Evolutionary conservation across 1,284 basidiomycete genomes (phyloP).

Genomic region (Pterulicium gracile): DNA sequence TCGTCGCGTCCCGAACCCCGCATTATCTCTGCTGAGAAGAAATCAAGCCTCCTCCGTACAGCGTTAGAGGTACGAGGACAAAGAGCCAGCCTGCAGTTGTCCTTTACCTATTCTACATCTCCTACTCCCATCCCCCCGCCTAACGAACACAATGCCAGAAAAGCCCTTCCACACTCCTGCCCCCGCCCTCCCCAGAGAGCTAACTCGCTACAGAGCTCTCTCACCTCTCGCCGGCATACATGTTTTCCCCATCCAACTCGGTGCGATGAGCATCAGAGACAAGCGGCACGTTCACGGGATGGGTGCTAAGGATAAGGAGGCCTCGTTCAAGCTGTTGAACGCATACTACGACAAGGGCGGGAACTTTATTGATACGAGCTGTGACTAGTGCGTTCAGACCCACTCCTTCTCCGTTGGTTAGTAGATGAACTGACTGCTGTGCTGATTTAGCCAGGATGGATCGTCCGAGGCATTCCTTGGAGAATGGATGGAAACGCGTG

Average conservation of each 20-base stretch:
- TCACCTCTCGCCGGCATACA: constrained; percentile 24
- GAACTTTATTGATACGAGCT: constrained; percentile 16
- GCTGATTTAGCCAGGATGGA: constrained; percentile 19
- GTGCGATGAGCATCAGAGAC: constrained; percentile 34
- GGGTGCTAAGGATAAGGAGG: constrained; percentile 19
- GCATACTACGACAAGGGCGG: constrained; percentile 18
- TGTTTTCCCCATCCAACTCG: constrained; percentile 31
- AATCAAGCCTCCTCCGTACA: background rate
- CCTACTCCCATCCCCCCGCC: background rate
- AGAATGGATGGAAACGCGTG: constrained; percentile 27
- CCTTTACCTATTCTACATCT: background rate
- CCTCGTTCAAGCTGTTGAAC: constrained; percentile 21
- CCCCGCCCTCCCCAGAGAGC: constrained; percentile 16
- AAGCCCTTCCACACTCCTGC: constrained; percentile 10
- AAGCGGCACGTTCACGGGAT: constrained; percentile 21
- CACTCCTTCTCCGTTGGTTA: background rate
- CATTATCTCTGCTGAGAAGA: background rate
- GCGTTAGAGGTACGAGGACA: no score
- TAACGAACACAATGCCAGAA: background rate
- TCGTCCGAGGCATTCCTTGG: constrained; percentile 27
- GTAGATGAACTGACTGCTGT: background rate
- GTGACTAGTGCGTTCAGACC: constrained; percentile 20
- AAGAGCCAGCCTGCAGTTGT: no score
- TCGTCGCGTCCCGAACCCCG: background rate
- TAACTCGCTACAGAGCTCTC: constrained; percentile 27